A percentile compares a stretch with the other conserved stretches of the same genome.
These are phyloP conservation scores for Narthecium ossifragum DNA, from an alignment of 106 monocot genomes.

Conservation along the genomic window DNA sequence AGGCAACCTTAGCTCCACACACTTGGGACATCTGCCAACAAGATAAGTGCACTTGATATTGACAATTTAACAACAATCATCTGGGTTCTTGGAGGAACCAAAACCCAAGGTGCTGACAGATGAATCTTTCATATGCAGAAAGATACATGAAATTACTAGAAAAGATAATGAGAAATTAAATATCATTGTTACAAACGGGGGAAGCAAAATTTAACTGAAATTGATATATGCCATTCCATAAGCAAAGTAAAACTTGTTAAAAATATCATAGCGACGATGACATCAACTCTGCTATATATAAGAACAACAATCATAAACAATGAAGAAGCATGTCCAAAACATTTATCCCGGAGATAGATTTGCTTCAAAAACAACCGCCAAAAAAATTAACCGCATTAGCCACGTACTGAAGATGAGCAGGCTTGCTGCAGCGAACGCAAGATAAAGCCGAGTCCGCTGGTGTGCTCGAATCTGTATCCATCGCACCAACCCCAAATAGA, in stretches of 20 bases:
- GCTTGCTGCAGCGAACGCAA: slow-evolving; percentile 39
- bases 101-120: too few relatives aligned
- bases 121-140: too few relatives aligned
- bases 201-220: not conserved
- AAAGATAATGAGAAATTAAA: not conserved
- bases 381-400: not conserved
- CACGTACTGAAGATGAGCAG: slow-evolving; percentile 48
- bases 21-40: slow-evolving; percentile 68
- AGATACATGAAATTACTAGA: too few relatives aligned
- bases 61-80: not conserved
- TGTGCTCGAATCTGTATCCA: slow-evolving; percentile 21
- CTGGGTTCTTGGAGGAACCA: not conserved
- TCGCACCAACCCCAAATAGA: not conserved
- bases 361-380: not conserved
- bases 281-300: not conserved
- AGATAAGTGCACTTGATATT: not conserved
- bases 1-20: slow-evolving; percentile 57
- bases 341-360: not conserved
- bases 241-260: not conserved
- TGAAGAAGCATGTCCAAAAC: not conserved
- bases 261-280: not conserved
- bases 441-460: slow-evolving; percentile 12
- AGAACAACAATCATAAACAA: not conserved
- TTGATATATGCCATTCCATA: not conserved
- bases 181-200: not conserved